Evolutionary conservation across 2,329 filamentous ascomycete genomes (phyloP).

Genomic region (Capronia coronata): DNA sequence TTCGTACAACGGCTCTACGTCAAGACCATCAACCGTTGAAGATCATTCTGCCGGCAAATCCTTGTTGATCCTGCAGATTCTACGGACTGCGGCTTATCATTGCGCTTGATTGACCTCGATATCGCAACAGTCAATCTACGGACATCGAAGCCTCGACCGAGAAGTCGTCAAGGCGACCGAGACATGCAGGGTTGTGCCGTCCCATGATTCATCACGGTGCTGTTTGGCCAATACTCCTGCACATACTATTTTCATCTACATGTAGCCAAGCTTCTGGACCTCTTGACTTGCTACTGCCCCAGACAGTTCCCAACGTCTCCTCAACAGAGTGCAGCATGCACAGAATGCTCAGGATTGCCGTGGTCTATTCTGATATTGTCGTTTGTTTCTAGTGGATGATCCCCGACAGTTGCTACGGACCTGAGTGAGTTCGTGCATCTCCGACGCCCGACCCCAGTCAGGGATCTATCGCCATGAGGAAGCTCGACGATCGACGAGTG

Average conservation of each 20-base stretch:
- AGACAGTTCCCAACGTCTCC: neutral
- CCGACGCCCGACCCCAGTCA: neutral
- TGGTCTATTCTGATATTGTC: neutral
- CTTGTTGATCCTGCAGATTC: neutral
- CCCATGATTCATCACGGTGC: neutral
- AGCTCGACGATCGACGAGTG: neutral
- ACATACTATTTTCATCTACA: neutral
- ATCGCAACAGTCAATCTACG: neutral
- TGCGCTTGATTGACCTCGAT: neutral
- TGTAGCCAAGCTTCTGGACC: neutral
- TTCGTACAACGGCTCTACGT: neutral
- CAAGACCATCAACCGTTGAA: neutral
- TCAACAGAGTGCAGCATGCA: neutral
- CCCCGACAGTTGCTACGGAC: neutral
- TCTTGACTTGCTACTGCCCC: neutral
- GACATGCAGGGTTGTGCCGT: neutral
- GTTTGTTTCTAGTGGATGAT: neutral
- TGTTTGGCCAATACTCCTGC: neutral
- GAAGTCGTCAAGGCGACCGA: neutral
- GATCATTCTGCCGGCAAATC: neutral
- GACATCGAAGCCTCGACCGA: neutral
- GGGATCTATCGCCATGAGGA: neutral
- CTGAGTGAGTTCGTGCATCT: neutral
- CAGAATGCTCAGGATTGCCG: neutral
- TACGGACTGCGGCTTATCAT: neutral